These are phyloP conservation scores for Camillea tinctor DNA, from an alignment of 2,329 filamentous ascomycete species.

Conservation along the genomic window DNA sequence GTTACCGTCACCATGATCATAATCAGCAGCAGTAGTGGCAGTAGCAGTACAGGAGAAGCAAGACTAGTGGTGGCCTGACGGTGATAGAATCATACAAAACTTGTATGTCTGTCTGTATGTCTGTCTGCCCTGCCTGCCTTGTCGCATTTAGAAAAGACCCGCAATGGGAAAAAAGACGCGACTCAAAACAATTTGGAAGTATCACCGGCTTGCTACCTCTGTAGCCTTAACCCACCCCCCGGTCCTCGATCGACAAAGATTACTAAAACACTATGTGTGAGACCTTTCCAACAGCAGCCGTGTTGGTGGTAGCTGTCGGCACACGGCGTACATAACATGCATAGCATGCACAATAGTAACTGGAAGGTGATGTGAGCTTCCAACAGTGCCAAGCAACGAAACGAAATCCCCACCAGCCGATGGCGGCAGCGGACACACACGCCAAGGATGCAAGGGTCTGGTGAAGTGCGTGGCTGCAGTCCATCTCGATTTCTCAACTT, in stretches of 20 bases:
- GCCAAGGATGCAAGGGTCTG: background rate
- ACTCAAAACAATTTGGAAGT: background rate
- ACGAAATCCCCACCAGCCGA: background rate
- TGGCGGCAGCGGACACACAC: background rate
- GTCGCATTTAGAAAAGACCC: background rate
- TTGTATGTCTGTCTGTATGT: too few species aligned
- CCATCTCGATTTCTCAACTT: background rate
- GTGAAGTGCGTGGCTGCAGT: background rate
- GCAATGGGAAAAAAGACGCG: background rate
- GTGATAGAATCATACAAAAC: background rate
- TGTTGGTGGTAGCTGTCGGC: background rate
- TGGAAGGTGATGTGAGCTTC: background rate
- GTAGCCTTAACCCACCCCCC: background rate
- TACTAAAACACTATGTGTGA: background rate
- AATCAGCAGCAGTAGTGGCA: too few species aligned
- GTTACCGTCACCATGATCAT: too few species aligned
- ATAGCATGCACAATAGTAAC: background rate
- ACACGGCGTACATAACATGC: background rate
- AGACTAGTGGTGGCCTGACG: background rate
- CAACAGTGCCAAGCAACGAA: background rate
- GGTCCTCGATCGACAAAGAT: background rate
- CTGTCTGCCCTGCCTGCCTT: too few species aligned
- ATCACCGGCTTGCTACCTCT: background rate
- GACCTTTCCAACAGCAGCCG: background rate
- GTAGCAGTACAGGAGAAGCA: too few species aligned